Percentiles rank a stretch among this genome's conserved stretches.
These are phyloP conservation scores for Phytophthora idaei DNA, from an alignment of 352 stramenopile genomes.

Conservation along the genomic window DNA sequence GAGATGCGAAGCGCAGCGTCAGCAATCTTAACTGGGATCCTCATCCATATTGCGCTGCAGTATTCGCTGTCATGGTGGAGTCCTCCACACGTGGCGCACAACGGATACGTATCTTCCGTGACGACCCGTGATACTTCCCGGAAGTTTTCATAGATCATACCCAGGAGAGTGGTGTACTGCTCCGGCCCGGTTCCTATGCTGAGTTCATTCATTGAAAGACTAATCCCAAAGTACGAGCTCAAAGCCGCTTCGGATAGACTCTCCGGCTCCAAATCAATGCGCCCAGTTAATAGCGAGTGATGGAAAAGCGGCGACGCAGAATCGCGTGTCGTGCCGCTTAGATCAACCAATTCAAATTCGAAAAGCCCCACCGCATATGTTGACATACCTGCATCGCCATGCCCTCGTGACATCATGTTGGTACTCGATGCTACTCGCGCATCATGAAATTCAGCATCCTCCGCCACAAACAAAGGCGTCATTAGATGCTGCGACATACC, in stretches of 20 bases:
- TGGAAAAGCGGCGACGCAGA: slow-evolving; percentile 72
- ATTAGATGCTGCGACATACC: slow-evolving; percentile 83
- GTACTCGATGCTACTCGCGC: slow-evolving; percentile 52
- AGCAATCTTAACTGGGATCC: slow-evolving; percentile 73
- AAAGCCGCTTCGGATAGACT: slow-evolving; percentile 60
- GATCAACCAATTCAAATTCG: slow-evolving; percentile 86
- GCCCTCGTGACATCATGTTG: slow-evolving; percentile 21
- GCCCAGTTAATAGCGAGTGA: slow-evolving; percentile 76
- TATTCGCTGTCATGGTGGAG: slow-evolving; percentile 68
- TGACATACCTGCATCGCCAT: slow-evolving; percentile 59
- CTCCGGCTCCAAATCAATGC: slow-evolving; percentile 78
- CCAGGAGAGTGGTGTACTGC: slow-evolving; percentile 76
- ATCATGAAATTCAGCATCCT: slow-evolving; percentile 88
- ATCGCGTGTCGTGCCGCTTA: slow-evolving; percentile 71
- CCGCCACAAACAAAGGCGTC: slow-evolving; percentile 74
- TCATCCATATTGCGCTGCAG: slow-evolving; percentile 83
- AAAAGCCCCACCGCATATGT: slow-evolving; percentile 69
- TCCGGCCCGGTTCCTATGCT: slow-evolving; percentile 63
- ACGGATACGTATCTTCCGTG: slow-evolving; percentile 79
- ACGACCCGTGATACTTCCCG: slow-evolving; percentile 78
- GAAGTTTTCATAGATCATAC: slow-evolving; percentile 90
- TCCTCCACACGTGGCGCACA: slow-evolving; percentile 63
- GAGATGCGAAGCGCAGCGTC: slow-evolving; percentile 80
- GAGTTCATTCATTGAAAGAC: slow-evolving; percentile 79
- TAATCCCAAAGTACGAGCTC: slow-evolving; percentile 73